These are phyloP conservation scores for Fusarium sp. DNA, from an alignment of 2,329 filamentous ascomycete species.

Conservation along the genomic window DNA sequence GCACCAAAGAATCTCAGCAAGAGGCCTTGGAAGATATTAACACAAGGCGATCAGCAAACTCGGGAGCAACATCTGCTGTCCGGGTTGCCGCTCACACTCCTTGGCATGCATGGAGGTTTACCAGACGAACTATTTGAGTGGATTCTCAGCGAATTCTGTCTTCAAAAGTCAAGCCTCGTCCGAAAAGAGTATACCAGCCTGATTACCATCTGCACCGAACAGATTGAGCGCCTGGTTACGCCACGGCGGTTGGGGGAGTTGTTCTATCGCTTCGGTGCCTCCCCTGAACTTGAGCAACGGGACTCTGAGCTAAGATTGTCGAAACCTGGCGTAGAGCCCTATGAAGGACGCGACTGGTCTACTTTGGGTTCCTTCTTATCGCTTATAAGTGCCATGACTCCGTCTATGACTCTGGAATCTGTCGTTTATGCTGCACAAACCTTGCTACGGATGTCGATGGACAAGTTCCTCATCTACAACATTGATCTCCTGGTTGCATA, in stretches of 20 bases:
- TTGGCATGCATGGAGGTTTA: slow-evolving; percentile 50
- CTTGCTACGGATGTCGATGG: slow-evolving; percentile 66
- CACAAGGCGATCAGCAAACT: slow-evolving; percentile 53
- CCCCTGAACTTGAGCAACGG: slow-evolving; percentile 53
- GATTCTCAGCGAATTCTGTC: slow-evolving; percentile 69
- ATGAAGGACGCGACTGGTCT: slow-evolving; percentile 58
- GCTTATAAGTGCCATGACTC: slow-evolving; percentile 53
- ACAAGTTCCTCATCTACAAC: slow-evolving; percentile 59
- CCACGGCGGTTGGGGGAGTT: slow-evolving; percentile 59
- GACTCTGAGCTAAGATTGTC: slow-evolving; percentile 32
- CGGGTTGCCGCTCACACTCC: slow-evolving; percentile 68
- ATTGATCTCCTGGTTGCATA: slow-evolving; percentile 53
- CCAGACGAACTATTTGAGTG: slow-evolving; percentile 75
- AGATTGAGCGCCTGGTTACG: slow-evolving; percentile 58
- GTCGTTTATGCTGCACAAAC: slow-evolving; percentile 55
- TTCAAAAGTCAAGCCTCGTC: slow-evolving; percentile 65
- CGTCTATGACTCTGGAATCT: slow-evolving; percentile 47
- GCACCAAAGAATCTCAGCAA: slow-evolving; percentile 46
- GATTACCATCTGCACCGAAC: slow-evolving; percentile 55
- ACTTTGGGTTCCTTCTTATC: slow-evolving; percentile 55
- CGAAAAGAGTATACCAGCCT: slow-evolving; percentile 71
- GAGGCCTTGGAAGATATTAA: slow-evolving; percentile 60
- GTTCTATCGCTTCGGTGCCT: slow-evolving; percentile 69
- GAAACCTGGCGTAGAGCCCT: slow-evolving; percentile 42
- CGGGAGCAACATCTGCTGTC: slow-evolving; percentile 70